phyloP scores from a whole-genome alignment of 345 rosid species.

The Cardamine occulta region DNA sequence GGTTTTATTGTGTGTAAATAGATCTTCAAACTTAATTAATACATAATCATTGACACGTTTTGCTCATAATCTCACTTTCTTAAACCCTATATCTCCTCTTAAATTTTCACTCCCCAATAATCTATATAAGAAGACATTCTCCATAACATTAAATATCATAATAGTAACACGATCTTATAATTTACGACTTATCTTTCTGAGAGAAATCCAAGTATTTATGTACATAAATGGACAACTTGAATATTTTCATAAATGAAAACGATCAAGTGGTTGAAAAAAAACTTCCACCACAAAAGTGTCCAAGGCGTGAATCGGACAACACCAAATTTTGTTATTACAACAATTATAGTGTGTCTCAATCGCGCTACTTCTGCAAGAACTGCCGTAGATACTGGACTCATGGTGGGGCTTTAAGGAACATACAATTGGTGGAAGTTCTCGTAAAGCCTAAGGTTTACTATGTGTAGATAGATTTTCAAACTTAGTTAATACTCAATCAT shows the following conservation, averaged over 20 bases:
- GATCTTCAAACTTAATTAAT: slow-evolving; percentile 16
- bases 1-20: slow-evolving; percentile 15
- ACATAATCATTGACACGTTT: slow-evolving; percentile 29
- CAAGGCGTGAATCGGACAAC: slow-evolving; percentile 33
- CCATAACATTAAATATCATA: neutral
- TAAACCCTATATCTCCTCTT: slow-evolving; percentile 7
- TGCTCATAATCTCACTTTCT: slow-evolving; percentile 18
- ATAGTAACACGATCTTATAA: neutral
- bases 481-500: neutral
- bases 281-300: slow-evolving; percentile 23
- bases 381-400: slow-evolving; percentile 41
- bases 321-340: slow-evolving; percentile 39
- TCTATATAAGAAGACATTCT: neutral
- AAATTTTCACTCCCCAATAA: neutral
- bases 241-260: neutral
- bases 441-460: slow-evolving; percentile 1
- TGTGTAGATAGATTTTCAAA: slow-evolving; percentile 25
- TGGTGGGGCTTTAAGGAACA: slow-evolving; percentile 34
- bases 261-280: slow-evolving; percentile 19
- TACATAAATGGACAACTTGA: slow-evolving; percentile 17
- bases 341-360: slow-evolving; percentile 32
- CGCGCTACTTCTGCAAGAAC: slow-evolving; percentile 26
- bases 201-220: slow-evolving; percentile 1
- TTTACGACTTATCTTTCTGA: neutral
- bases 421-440: slow-evolving; percentile 26